Evolutionary conservation across 225 moss, liverwort and hornwort species (phyloP), one percentile per base, ranked within the genome.

Genomic region (Pseudisothecium myosuroides): DNA sequence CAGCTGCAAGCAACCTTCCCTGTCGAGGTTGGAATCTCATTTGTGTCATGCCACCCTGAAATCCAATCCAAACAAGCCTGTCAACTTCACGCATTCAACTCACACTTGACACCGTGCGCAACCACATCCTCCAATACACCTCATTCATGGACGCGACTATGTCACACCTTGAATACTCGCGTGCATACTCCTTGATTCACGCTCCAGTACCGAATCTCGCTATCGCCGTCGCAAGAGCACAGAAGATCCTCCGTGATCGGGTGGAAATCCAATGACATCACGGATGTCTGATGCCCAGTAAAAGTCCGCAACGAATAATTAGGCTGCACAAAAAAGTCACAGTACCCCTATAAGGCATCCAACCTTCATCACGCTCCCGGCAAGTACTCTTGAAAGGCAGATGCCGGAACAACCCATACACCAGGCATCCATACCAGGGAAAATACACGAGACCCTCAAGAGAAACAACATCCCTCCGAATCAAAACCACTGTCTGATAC

Each of bases 11-110:
- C 89, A 97, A 86, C 93, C 97, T 96, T 82, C 99, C 99, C 61
- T 95, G 95, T 78, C 99, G 96, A 82, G 99, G 99, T 92, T 99
- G 99, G 83, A 99, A 99, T 88, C 99, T 95, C 97, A 96, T 99
- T 92, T 99, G 99, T 10, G 96, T 95, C 94, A 97, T 94, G 89
- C 99, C 99, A 83, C 99, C 99, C 99, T 99, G 93, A 86, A 94
- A 80, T 9, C 11, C 41, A 54, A 83, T 82, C 65, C 55, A 87
- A 65, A 89, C 50, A 71, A 85, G 81, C 11, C 77, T 76, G 56
- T 89, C 68, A 89, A 54, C 27, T 85, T 76, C 81, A 41, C 36
- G 21, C 52, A 59, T 84, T 80, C 61, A 52, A 80, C 72, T 54
- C 81, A 49, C 31, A 82, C 34, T 47, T 21, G 27, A 61, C 81